Conservation (phyloP, 441 rosid species). For the Gossypium schwendimanii region DNA sequence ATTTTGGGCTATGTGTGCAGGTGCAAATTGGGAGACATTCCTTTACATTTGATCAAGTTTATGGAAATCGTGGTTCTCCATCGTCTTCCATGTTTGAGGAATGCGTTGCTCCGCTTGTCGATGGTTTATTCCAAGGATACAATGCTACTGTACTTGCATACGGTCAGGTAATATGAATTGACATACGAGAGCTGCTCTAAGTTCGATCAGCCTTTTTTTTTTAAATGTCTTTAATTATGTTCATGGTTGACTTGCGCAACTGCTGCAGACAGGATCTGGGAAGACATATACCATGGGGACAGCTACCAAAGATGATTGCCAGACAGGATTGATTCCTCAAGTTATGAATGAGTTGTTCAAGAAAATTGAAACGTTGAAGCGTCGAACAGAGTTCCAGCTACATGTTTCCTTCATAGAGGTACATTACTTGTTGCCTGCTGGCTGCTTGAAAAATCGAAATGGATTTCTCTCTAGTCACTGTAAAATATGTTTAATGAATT, state of each 20-base stretch:
- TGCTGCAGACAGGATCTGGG: slow-evolving; percentile 66
- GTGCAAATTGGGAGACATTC: slow-evolving; percentile 54
- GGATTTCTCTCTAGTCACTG: background rate
- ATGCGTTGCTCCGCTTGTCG: slow-evolving; percentile 49
- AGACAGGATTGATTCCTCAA: slow-evolving; percentile 48
- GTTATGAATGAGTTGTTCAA: slow-evolving; percentile 44
- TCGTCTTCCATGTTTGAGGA: slow-evolving; percentile 42
- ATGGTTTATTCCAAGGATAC: slow-evolving; percentile 50
- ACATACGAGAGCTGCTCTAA: background rate
- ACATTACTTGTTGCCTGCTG: background rate
- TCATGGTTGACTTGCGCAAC: slow-evolving; percentile 9
- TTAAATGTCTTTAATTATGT: background rate
- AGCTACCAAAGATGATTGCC: slow-evolving; percentile 40
- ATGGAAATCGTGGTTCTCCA: slow-evolving; percentile 40
- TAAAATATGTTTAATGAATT: background rate
- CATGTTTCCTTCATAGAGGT: slow-evolving; percentile 70
- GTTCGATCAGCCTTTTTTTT: background rate
- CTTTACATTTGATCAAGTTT: slow-evolving; percentile 53
- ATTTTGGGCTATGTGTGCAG: slow-evolving; percentile 20
- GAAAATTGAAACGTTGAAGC: slow-evolving; percentile 39
- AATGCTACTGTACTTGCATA: slow-evolving; percentile 61
- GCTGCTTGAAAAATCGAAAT: background rate
- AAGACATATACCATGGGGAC: slow-evolving; percentile 78
- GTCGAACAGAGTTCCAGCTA: slow-evolving; percentile 41
- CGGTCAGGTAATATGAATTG: slow-evolving; percentile 42